Evolutionary conservation across 208 protist species (phyloP).

Genomic region (Leishmania major): DNA sequence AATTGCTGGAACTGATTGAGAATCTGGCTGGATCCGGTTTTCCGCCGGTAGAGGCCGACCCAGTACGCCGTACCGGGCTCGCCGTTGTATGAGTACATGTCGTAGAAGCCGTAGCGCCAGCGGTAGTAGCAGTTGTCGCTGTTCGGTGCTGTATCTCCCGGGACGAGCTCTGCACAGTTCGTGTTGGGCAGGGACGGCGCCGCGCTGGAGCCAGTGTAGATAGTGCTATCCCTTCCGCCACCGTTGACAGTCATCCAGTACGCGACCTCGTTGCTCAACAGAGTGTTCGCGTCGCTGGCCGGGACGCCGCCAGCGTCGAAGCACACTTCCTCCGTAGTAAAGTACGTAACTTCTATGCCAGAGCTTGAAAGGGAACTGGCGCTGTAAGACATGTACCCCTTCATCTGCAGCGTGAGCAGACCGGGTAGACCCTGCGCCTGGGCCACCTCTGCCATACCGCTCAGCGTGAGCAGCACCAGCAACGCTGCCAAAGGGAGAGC

Average conservation of each 20-base stretch:
- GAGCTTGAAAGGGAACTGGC: background rate
- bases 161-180: constrained; percentile 11
- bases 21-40: background rate
- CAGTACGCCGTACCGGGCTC: constrained; percentile 54
- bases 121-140: constrained; percentile 52
- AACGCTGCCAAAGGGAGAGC: constrained; percentile 5
- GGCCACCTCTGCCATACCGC: constrained; percentile 3
- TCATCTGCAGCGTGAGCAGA: constrained; percentile 34
- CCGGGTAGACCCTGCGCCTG: constrained; percentile 15
- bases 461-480: constrained; percentile 21
- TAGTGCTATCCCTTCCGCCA: constrained; percentile 7
- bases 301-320: constrained; percentile 27
- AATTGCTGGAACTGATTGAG: constrained; percentile 40
- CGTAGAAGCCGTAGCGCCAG: constrained; percentile 53
- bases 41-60: constrained; percentile 34
- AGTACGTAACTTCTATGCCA: constrained; percentile 8
- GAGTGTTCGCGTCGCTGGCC: constrained; percentile 17
- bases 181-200: constrained; percentile 14
- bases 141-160: constrained; percentile 4
- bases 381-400: constrained; percentile 20
- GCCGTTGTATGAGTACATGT: constrained; percentile 33
- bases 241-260: constrained; percentile 8
- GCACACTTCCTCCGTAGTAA: constrained; percentile 12
- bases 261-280: constrained; percentile 16
- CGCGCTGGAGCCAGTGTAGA: constrained; percentile 39